Base-by-base conservation (phyloP, 2,329 filamentous ascomycete genomes). In the Scolecobasidium constrictum region DNA sequence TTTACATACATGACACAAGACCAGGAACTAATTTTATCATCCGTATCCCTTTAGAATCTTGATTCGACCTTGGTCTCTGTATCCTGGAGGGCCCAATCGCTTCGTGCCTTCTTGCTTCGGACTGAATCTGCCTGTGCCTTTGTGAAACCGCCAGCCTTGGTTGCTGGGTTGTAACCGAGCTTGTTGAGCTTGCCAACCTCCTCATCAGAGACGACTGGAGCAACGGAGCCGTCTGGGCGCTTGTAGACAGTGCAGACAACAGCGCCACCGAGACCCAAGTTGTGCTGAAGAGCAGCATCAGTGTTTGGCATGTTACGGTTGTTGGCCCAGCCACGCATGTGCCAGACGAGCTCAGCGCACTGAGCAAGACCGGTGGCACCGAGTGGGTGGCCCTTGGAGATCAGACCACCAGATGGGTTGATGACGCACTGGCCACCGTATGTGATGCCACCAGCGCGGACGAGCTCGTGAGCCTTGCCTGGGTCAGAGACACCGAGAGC, bases 331-430 rank as follows among this genome's bases (percentile, higher is more conserved):
- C 90, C 90, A 50, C 90, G 77, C 53, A 96, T 71, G 57, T 96
- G 90, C 90, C 90, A 96, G 20, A 93, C 84, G 11, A 96, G 70
- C 67, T 96, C 90, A 4, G 90, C 86, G 58, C 88, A 95, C 66
- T 96, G 90, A 11, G 90, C 92, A 41, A 96, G 73, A n/a, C 92
- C 90, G 0, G 86, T 94, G 0, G 90, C 90, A 23, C 90, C 90
- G 3, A 96, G 78, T 0, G 92, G 90, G 61, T 96, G 90, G 33
- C 90, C 92, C 69, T 96, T 96, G 49, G 84, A 92, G 56, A 96
- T 96, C 44, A 96, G 75, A 1, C 92, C 92, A 35, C 90, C 92
- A 0, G 86, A 94, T 1, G 90, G 90, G 65, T 96, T 96, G 61
- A 96, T 77, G 48, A 96, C 75, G 59, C 85, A 70, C 55, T 76